Conservation (phyloP, 139 green algal species). For the Pseudopediastrum boryanum region DNA sequence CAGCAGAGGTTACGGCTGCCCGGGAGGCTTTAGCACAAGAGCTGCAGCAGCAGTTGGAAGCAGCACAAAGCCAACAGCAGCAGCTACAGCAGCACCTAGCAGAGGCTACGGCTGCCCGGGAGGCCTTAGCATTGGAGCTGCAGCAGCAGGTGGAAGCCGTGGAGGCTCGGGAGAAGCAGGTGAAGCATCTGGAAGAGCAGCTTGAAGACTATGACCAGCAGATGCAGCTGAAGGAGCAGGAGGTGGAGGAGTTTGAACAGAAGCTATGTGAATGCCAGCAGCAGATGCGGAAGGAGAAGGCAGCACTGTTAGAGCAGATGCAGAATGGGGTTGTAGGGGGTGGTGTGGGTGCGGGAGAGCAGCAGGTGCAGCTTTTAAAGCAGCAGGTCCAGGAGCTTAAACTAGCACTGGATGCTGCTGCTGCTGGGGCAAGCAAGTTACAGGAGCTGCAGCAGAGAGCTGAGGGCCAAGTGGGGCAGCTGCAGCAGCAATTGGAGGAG, state of each 20-base stretch:
- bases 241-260: background rate
- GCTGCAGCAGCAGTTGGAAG: constrained; percentile 17
- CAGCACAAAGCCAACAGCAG: no score
- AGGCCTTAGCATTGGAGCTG: constrained; percentile 12
- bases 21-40: background rate
- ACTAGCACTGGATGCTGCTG: no score
- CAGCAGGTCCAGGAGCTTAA: constrained; percentile 1
- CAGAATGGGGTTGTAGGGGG: background rate
- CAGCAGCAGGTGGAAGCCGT: constrained; percentile 5
- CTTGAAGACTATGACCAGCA: no score
- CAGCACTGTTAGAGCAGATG: background rate
- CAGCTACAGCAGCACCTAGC: no score
- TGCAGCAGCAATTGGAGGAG: no score
- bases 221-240: background rate
- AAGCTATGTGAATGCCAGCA: background rate
- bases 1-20: background rate
- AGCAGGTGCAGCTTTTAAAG: background rate
- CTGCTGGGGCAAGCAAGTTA: no score
- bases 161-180: constrained; percentile 6
- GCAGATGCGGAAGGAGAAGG: no score
- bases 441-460: no score
- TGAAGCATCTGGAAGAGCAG: constrained; percentile 12
- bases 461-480: no score
- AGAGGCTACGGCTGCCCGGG: no score
- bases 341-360: background rate